Conservation (phyloP, 306 rosid species). For the Vachellia pachyceras region DNA sequence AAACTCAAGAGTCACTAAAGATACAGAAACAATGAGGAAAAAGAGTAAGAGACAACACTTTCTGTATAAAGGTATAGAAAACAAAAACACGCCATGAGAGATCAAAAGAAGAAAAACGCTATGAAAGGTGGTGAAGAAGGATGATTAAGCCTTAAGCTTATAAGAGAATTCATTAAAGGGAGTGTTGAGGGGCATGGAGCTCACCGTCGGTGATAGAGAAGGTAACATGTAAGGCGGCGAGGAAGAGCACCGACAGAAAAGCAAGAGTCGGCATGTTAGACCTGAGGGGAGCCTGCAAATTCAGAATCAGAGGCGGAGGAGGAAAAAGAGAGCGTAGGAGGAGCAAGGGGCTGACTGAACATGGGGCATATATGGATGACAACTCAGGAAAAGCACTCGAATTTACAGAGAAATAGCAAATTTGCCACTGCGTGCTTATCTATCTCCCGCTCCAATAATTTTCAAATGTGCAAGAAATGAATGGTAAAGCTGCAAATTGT, state of each 20-base stretch:
- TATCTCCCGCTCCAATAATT: slow-evolving; percentile 1
- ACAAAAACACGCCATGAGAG: too few relatives aligned
- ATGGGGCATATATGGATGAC: slow-evolving; percentile 57
- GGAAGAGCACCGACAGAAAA: slow-evolving; percentile 50
- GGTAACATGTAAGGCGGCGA: slow-evolving; percentile 52
- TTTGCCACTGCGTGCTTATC: slow-evolving; percentile 45
- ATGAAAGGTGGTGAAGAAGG: background rate
- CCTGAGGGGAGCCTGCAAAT: background rate
- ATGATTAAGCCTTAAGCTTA: background rate
- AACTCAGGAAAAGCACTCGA: slow-evolving; percentile 37
- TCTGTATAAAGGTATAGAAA: background rate
- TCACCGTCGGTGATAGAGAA: slow-evolving; percentile 60
- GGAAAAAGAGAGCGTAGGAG: background rate
- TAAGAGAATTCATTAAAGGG: background rate
- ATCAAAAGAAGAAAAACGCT: too few relatives aligned
- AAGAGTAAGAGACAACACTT: too few relatives aligned
- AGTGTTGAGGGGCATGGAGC: background rate
- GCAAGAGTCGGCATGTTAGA: slow-evolving; percentile 41
- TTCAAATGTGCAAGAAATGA: background rate
- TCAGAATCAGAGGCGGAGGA: background rate
- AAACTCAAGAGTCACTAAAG: background rate
- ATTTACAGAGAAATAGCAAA: slow-evolving; percentile 22
- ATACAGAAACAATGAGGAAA: background rate
- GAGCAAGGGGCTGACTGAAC: slow-evolving; percentile 1
- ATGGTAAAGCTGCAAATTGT: background rate